A percentile compares a stretch with the other conserved stretches of the same genome.
Conservation (phyloP, 805 yeast species). For the Suhomyces prunicola region DNA sequence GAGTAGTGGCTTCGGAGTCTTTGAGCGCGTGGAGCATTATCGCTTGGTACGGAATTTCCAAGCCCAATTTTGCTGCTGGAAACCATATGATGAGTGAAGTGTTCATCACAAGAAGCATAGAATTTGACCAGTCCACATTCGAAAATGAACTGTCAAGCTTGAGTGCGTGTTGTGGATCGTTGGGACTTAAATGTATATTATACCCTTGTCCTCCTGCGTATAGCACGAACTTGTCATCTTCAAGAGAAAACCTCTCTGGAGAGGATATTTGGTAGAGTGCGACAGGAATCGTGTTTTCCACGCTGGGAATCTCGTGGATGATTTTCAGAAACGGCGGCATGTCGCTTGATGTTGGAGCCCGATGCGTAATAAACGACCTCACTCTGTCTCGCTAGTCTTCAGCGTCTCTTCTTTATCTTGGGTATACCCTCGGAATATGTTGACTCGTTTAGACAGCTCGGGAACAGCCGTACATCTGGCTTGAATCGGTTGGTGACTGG, state of each 20-base stretch:
- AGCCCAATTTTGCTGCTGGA: slow-evolving; percentile 17
- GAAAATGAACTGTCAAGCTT: slow-evolving; percentile 9
- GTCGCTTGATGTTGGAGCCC: neutral
- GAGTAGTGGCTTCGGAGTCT: slow-evolving; percentile 9
- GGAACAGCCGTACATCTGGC: neutral
- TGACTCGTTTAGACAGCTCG: neutral
- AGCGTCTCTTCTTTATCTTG: neutral
- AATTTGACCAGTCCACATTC: slow-evolving; percentile 8
- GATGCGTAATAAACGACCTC: neutral
- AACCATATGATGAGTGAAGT: slow-evolving; percentile 33
- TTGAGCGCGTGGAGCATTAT: slow-evolving; percentile 34
- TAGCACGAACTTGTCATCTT: slow-evolving; percentile 39
- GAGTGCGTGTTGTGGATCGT: slow-evolving; percentile 13
- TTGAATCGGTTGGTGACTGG: neutral
- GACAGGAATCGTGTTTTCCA: slow-evolving; percentile 39
- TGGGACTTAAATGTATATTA: slow-evolving; percentile 12
- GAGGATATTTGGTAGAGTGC: slow-evolving; percentile 32
- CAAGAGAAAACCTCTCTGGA: slow-evolving; percentile 37
- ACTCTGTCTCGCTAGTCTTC: neutral
- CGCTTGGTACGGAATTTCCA: slow-evolving; percentile 34
- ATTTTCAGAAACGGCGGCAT: slow-evolving; percentile 9
- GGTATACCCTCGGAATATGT: neutral
- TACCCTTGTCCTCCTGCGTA: slow-evolving; percentile 34
- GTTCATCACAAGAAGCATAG: slow-evolving; percentile 34
- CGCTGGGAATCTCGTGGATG: slow-evolving; percentile 30